Percentiles rank a stretch among this genome's conserved stretches.
phyloP scores from a whole-genome alignment of 106 monocot genomes.

The Dendrobium chrysotoxum region DNA sequence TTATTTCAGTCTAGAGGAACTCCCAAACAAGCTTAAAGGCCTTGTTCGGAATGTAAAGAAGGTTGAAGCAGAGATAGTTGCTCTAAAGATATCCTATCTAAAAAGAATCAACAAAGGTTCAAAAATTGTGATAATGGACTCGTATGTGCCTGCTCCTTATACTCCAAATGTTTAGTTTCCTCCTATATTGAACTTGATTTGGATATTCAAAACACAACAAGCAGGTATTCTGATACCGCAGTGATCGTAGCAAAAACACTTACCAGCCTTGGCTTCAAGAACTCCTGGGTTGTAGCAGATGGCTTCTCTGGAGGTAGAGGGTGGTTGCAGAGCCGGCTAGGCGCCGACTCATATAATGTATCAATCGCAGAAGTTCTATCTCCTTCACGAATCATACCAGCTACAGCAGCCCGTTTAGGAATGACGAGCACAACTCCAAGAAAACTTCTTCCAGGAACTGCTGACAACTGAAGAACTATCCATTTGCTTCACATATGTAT shows the following conservation, averaged over 20 bases:
- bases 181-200: background rate
- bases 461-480: slow-evolving; percentile 20
- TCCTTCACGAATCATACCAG: slow-evolving; percentile 79
- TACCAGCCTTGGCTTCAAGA: slow-evolving; percentile 66
- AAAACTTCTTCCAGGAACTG: slow-evolving; percentile 68
- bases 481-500: background rate
- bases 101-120: slow-evolving; percentile 73
- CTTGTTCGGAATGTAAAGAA: slow-evolving; percentile 65
- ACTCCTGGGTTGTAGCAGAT: slow-evolving; percentile 50
- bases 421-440: slow-evolving; percentile 33
- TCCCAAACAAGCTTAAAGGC: slow-evolving; percentile 70
- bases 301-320: slow-evolving; percentile 84
- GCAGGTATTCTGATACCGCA: slow-evolving; percentile 69
- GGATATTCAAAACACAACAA: background rate
- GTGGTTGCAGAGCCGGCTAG: slow-evolving; percentile 74
- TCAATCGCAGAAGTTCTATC: slow-evolving; percentile 52
- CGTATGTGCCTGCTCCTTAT: slow-evolving; percentile 33
- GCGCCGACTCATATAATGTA: slow-evolving; percentile 57
- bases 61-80: slow-evolving; percentile 82
- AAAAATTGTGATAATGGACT: slow-evolving; percentile 80
- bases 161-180: background rate
- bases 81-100: slow-evolving; percentile 89
- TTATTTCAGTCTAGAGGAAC: slow-evolving; percentile 60
- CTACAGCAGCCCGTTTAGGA: slow-evolving; percentile 43
- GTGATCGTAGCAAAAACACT: slow-evolving; percentile 67